Base-by-base conservation (phyloP, 2,329 filamentous ascomycete genomes). In the Epichloe sp. region DNA sequence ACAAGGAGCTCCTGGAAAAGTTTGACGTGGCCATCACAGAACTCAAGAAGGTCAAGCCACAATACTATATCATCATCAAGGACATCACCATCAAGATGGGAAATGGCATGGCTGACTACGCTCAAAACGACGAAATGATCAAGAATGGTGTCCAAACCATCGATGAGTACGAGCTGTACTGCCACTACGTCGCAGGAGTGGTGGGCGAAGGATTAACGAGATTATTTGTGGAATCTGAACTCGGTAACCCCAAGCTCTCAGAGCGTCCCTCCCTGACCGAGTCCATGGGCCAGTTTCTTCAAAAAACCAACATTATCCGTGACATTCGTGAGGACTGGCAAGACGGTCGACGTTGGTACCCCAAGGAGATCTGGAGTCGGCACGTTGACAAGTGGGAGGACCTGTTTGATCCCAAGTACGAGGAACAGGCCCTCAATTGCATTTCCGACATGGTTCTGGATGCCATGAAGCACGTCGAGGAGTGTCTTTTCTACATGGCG, bases 231-330 rank as follows among this genome's bases (percentile, higher is more conserved):
- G 83, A 88, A 64, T 85, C 85, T 48, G 80, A 86, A 55, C 83
- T 95, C 52, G 93, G 88, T 54, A 96, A 96, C 66, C 85, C 87
- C 3, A 86, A 83, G 52, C 77, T 98, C 48, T 72, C 91, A 49
- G 78, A 90, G 56, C 81, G 88, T 48, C 82, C 86, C 36, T 75
- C 88, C 78, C 78, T 98, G 47, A 87, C 88, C 59, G 90, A 95
- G 69, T 91, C 88, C 44, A 98, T 98, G 93, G 93, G 88, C 23
- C 86, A 95, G 59, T 95, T 98, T 69, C 74, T 98, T 55, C 93
- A 98, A 65, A 95, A 95, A 98, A 95, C 89, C 57, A 98, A 98
- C 75, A 96, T 98, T 66, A 96, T 97, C 64, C 88, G 93, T 64
- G 93, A 98, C 66, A 79, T 97, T 56, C 82, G 83, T 60, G 93